A percentile compares a stretch with the other conserved stretches of the same genome.
These are phyloP conservation scores for Pharus latifolius DNA, from an alignment of 176 grass and related monocot genomes.

Conservation along the genomic window DNA sequence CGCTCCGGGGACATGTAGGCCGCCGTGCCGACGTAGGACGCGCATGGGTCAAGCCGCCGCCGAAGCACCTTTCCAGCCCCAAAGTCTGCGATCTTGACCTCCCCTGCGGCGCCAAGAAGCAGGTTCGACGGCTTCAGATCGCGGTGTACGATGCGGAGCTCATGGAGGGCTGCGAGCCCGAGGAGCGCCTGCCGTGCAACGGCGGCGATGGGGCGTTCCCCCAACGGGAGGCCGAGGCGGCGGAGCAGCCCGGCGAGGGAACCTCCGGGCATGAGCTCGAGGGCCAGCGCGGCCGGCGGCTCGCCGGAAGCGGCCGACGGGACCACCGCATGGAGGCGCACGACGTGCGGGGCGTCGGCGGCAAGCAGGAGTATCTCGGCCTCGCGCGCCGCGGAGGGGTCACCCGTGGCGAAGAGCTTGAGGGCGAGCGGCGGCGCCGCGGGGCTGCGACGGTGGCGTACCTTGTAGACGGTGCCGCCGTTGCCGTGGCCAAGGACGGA, in stretches of 20 bases:
- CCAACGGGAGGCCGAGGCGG: slow-evolving; percentile 31
- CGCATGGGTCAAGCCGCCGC: slow-evolving; percentile 62
- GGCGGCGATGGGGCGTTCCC: slow-evolving; percentile 51
- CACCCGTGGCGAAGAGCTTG: slow-evolving; percentile 31
- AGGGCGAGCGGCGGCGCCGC: slow-evolving; percentile 38
- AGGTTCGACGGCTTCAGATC: slow-evolving; percentile 83
- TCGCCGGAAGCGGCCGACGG: slow-evolving; percentile 5
- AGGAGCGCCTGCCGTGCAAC: slow-evolving; percentile 58
- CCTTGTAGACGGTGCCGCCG: slow-evolving; percentile 75
- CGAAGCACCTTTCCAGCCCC: slow-evolving; percentile 65
- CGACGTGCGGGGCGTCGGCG: slow-evolving; percentile 44
- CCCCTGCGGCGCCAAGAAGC: slow-evolving; percentile 43
- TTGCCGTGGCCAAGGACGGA: slow-evolving; percentile 80
- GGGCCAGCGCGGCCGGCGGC: slow-evolving; percentile 35
- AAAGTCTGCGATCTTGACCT: slow-evolving; percentile 85
- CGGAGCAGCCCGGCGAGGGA: slow-evolving; percentile 53
- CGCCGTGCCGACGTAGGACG: slow-evolving; percentile 75
- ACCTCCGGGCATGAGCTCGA: slow-evolving; percentile 58
- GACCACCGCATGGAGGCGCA: slow-evolving; percentile 51
- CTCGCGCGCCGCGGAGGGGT: slow-evolving; percentile 42
- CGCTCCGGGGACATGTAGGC: slow-evolving; percentile 91
- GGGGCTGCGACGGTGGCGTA: slow-evolving; percentile 34
- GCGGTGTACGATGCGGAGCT: slow-evolving; percentile 64
- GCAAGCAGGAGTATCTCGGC: slow-evolving; percentile 63
- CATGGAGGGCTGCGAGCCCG: slow-evolving; percentile 52